Evolutionary conservation across 805 yeast genomes (phyloP).

Genomic region (Zygotorulaspora chibaensis): DNA sequence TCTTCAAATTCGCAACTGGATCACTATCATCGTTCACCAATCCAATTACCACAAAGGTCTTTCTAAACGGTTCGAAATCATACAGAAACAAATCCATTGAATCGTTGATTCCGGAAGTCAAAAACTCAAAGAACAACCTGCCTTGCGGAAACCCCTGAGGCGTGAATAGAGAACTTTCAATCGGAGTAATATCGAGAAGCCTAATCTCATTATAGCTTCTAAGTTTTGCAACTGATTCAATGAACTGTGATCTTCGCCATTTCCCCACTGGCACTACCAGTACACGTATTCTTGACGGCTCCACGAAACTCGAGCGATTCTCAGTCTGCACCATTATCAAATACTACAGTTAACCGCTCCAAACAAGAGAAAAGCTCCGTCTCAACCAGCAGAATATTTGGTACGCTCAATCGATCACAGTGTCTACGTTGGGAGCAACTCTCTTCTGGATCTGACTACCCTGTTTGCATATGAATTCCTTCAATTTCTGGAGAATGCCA

Average conservation of each 20-base stretch:
- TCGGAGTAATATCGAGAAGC: constrained; percentile 70
- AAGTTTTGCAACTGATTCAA: constrained; percentile 41
- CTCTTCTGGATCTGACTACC: background rate
- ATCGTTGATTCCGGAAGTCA: constrained; percentile 39
- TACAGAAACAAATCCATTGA: constrained; percentile 63
- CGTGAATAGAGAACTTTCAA: constrained; percentile 55
- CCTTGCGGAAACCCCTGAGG: constrained; percentile 88
- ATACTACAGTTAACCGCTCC: background rate
- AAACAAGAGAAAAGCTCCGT: background rate
- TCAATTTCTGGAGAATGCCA: background rate
- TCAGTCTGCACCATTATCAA: background rate
- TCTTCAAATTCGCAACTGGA: constrained; percentile 29
- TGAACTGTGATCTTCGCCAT: constrained; percentile 39
- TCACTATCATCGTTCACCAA: constrained; percentile 32
- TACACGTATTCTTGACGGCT: constrained; percentile 63
- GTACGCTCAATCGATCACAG: background rate
- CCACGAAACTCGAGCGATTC: constrained; percentile 35
- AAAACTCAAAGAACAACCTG: constrained; percentile 55
- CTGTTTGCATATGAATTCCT: background rate
- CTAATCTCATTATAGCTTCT: constrained; percentile 57
- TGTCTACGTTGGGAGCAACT: background rate
- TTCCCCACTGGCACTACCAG: constrained; percentile 65
- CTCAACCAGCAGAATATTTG: background rate
- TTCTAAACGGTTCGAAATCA: constrained; percentile 87
- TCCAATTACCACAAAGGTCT: constrained; percentile 61